Conservation (phyloP, 2,329 filamentous ascomycete species). For the Magnaporthiopsis poae region DNA sequence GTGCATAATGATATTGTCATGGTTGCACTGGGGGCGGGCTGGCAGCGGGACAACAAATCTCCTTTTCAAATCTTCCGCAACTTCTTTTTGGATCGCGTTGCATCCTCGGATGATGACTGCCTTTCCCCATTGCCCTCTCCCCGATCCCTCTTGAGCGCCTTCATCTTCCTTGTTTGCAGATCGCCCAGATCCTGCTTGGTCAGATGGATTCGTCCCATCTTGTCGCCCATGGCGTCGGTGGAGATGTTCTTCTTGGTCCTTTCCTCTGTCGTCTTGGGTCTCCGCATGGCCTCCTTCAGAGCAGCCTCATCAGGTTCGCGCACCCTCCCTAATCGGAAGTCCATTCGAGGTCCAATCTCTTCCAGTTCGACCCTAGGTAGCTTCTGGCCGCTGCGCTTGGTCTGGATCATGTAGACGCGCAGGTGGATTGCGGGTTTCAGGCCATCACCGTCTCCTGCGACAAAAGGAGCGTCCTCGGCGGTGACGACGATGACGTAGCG, state of each 20-base stretch:
- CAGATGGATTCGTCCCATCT: constrained; percentile 85
- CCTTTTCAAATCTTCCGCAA: not conserved
- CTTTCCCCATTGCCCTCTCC: constrained; percentile 38
- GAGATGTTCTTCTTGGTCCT: constrained; percentile 92
- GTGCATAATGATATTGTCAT: not conserved
- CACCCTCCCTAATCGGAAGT: constrained; percentile 75
- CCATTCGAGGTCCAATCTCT: constrained; percentile 89
- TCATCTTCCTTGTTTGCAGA: constrained; percentile 97
- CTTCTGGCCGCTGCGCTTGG: constrained; percentile 76
- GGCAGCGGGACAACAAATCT: too few relatives aligned
- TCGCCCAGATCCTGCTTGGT: constrained; percentile 79
- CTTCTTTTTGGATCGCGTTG: not conserved
- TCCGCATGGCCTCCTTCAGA: constrained; percentile 85
- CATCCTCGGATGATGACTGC: not conserved
- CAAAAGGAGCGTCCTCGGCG: constrained; percentile 50
- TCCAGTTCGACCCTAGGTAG: constrained; percentile 86
- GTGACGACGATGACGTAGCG: constrained; percentile 80
- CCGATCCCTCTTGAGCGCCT: constrained; percentile 81
- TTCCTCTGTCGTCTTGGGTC: constrained; percentile 64
- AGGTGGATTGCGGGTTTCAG: constrained; percentile 52
- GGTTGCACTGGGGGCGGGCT: not conserved
- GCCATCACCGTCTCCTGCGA: constrained; percentile 25
- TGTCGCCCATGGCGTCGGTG: constrained; percentile 87
- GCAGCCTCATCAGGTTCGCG: constrained; percentile 67
- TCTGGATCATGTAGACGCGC: constrained; percentile 76